These are phyloP conservation scores for Penicillium atrosanguineum DNA, from an alignment of 495 filamentous ascomycete species.

Conservation along the genomic window DNA sequence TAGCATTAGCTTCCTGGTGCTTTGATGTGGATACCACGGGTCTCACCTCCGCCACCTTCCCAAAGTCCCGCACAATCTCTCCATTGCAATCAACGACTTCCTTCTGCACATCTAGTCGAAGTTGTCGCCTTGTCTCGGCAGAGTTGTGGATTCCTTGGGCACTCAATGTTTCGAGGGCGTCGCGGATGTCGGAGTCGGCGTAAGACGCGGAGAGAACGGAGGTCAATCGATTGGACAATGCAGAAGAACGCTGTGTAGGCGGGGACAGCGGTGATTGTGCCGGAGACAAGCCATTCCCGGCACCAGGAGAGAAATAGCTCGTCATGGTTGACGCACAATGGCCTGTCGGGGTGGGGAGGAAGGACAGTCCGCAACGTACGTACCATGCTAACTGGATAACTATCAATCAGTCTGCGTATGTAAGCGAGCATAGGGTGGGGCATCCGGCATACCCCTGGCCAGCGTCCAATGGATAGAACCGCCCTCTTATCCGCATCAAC, in stretches of 20 bases:
- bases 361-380: constrained; percentile 17
- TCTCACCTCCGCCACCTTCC: constrained; percentile 80
- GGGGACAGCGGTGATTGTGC: constrained; percentile 35
- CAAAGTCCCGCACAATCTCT: constrained; percentile 86
- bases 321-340: constrained; percentile 32
- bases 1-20: constrained; percentile 7
- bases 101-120: constrained; percentile 83
- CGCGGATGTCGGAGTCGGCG: constrained; percentile 86
- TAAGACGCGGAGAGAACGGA: constrained; percentile 89
- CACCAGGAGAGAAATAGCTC: constrained; percentile 38
- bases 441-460: too few species aligned
- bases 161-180: constrained; percentile 78
- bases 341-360: constrained; percentile 13
- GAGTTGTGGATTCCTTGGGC: constrained; percentile 69
- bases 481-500: constrained; percentile 25
- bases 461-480: too few species aligned
- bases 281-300: constrained; percentile 30
- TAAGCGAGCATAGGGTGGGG: too few species aligned
- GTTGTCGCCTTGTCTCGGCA: constrained; percentile 71
- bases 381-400: too few species aligned
- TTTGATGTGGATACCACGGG: neutral
- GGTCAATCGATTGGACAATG: constrained; percentile 72
- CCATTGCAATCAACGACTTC: constrained; percentile 94
- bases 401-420: too few species aligned
- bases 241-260: constrained; percentile 51